Evolutionary conservation across 257 asterid species (phyloP), one percentile per base, ranked within the genome.

Genomic region (Avicennia marina): DNA sequence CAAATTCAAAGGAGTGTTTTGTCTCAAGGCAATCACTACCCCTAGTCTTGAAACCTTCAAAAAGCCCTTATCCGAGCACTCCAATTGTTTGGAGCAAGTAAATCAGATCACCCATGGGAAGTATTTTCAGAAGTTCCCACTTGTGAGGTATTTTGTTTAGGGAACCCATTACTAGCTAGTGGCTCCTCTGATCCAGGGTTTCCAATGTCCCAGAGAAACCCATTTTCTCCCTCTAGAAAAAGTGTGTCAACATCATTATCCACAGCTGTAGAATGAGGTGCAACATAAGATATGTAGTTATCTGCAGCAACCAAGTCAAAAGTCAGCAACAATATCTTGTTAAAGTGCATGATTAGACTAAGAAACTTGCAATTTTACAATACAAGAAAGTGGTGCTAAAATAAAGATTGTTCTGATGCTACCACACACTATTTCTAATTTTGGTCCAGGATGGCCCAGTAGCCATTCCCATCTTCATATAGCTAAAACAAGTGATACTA

Each of bases 151-250:
- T 63, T 75, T 66, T 71, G 74, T 54, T 71, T 77, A 39, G 73
- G 68, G 66, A 82, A 67, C 47, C 90, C 95, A 74, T 83, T 81
- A 55, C 59, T 78, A 29, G 48, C 71, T 10, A 63, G 65, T 12
- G 45, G 69, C 67, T 74, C 94, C 59, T 78, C 87, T 40, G 83
- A 67, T 48, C 53, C 83, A 17, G 87, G 82, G 71, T 81, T 66
- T 41, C 49, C 79, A 39, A 43, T 46, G 36, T 91, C 96, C 86
- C 83, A 88, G 52, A 91, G 67, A 72, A 88, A 81, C 51, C 98
- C 98, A 70, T 88, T 88, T 51, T 91, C 96, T 51, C 75, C 79
- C 56, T 68, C 81, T 9, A 67, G 47, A 34, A 67, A 25, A 67
- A 52, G 53, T 72, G 56, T 72, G 60, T 78, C 76, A 34, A 50